Conservation (phyloP, 2,329 filamentous ascomycete species). For the Aspergillus nomiae region DNA sequence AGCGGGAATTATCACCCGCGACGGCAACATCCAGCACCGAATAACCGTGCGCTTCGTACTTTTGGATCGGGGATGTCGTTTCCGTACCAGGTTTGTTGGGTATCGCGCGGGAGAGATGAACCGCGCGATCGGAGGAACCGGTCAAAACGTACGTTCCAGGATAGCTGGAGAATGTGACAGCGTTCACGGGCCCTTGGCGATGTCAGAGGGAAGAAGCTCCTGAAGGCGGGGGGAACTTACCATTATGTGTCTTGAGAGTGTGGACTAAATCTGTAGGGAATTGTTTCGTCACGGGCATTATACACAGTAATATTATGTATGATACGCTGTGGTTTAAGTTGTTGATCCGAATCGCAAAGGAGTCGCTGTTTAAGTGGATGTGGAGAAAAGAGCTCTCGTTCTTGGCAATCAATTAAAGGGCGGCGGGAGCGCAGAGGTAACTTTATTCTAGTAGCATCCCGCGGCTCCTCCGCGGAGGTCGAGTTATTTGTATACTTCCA, state of each 20-base stretch:
- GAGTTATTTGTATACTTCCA: constrained; percentile 1
- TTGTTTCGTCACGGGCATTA: constrained; percentile 32
- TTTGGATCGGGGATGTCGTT: constrained; percentile 70
- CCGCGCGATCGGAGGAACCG: constrained; percentile 79
- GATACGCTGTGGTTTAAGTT: background rate
- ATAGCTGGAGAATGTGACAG: constrained; percentile 70
- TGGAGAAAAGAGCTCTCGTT: background rate
- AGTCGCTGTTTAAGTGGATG: background rate
- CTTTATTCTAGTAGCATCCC: background rate
- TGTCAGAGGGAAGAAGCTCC: background rate
- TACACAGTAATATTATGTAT: background rate
- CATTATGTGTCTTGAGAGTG: constrained; percentile 48
- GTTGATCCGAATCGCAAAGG: background rate
- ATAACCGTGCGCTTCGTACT: constrained; percentile 88
- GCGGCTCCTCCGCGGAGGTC: background rate
- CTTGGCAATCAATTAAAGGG: background rate
- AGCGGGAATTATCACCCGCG: constrained; percentile 73
- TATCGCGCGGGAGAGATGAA: constrained; percentile 77
- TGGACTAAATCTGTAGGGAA: constrained; percentile 46
- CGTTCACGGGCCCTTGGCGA: constrained; percentile 66
- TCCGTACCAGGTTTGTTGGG: constrained; percentile 42
- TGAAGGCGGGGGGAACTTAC: constrained; percentile 22
- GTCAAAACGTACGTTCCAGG: constrained; percentile 79
- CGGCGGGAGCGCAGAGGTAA: background rate
- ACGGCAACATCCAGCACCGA: constrained; percentile 82